Percentiles rank a stretch among this genome's conserved stretches.
Conservation (phyloP, 2,329 filamentous ascomycete genomes). For the Ophiostoma sp. region DNA sequence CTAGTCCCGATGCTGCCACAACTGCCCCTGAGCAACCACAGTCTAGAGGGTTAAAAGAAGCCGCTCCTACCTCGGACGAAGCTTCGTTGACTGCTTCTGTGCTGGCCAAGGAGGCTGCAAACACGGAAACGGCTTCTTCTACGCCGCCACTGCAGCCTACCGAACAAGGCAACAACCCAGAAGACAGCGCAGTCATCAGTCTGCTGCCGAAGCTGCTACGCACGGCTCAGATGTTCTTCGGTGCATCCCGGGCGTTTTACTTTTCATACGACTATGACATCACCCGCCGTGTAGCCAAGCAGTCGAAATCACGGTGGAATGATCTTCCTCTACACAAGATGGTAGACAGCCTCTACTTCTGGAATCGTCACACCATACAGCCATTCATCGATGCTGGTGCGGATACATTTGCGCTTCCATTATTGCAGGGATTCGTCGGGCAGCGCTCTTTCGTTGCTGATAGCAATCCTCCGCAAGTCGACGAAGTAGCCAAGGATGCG, state of each 20-base stretch:
- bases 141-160: conserved; percentile 8
- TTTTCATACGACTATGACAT: conserved; percentile 95
- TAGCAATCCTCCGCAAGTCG: conserved; percentile 50
- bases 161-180: conserved; percentile 16
- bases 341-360: conserved; percentile 79
- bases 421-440: conserved; percentile 93
- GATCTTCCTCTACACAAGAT: conserved; percentile 61
- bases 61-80: neutral
- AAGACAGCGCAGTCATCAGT: conserved; percentile 40
- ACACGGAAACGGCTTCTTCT: conserved; percentile 7
- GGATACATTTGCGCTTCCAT: conserved; percentile 65
- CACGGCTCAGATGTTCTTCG: conserved; percentile 78
- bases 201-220: conserved; percentile 79
- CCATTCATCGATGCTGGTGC: conserved; percentile 71
- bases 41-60: neutral
- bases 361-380: conserved; percentile 72
- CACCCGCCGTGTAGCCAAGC: conserved; percentile 57
- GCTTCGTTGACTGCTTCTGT: neutral
- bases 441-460: conserved; percentile 76
- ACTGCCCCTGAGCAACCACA: neutral
- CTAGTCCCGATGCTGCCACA: neutral
- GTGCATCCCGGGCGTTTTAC: conserved; percentile 78
- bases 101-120: neutral
- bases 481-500: conserved; percentile 42
- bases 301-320: conserved; percentile 35